Base-by-base conservation (phyloP, 164 flowering plant genomes). In the Tetrastigma voinierianum region DNA sequence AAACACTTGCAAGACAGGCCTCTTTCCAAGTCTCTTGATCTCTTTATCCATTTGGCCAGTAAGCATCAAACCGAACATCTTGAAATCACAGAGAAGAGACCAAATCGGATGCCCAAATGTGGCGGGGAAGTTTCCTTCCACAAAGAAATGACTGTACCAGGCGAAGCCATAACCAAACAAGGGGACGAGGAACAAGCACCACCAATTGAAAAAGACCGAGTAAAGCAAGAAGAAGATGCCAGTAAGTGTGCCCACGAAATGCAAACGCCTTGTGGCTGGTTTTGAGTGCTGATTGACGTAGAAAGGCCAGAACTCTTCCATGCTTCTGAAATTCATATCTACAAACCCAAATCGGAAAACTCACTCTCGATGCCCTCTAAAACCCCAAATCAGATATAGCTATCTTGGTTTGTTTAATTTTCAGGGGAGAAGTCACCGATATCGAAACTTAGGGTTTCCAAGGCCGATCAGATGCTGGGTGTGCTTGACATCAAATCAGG, bases 101-200 rank as follows among this genome's bases (percentile, higher is more conserved):
- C 98, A 94, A 66, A 91, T 14, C 0, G 97, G 96, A 67, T 94
- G 96, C 46, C 95, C 96, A 60, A 91, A 94, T 15, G 91, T 82
- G 1, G 91, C 91, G 0, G 97, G 98, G 25, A 83, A 66, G 44
- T 94, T 94, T 51, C 93, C 83, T 74, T 94, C 98, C 1, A 94
- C 86, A 49, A 88, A 94, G 81, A 94, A 87, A 80, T 91, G 97
- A 69, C 98, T 91, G 73, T 88, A 91, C 98, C 95, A 94, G 12
- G 97, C 98, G n/a, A 81, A 71, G 1, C 96, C 97, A 76, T 94
- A 90, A 12, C 96, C 90, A 59, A 77, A 57, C 5, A 88, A 1
- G 0, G 95, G 97, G 68, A 74, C 91, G 51, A 86, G 69, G 25
- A 91, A 20, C 68, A 90, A 32, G 40, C 81, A 73, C 89, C 91